A percentile compares a stretch with the other conserved stretches of the same genome.
Evolutionary conservation across 495 filamentous ascomycete species (phyloP).

Genomic region (Pyrenula massariospora): DNA sequence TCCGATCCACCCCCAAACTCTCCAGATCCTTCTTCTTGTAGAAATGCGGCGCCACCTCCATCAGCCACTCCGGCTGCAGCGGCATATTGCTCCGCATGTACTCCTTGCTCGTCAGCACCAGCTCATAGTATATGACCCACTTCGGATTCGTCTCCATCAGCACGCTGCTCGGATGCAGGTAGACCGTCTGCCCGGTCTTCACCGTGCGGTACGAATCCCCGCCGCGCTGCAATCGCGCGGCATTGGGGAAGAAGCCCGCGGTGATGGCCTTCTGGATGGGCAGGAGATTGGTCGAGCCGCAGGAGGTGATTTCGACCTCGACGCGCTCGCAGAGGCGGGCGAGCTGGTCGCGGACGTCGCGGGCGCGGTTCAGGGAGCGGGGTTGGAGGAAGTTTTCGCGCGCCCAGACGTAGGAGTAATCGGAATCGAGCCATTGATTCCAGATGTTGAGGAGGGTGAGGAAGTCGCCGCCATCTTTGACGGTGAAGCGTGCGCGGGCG

Average conservation of each 20-base stretch:
- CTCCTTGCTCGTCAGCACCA: slow-evolving; percentile 88
- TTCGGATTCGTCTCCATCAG: slow-evolving; percentile 75
- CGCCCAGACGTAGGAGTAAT: slow-evolving; percentile 82
- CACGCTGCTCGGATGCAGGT: slow-evolving; percentile 76
- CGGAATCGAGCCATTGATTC: slow-evolving; percentile 92
- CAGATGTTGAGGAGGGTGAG: slow-evolving; percentile 87
- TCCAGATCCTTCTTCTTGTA: slow-evolving; percentile 92
- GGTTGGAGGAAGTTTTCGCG: slow-evolving; percentile 93
- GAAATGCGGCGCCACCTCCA: slow-evolving; percentile 89
- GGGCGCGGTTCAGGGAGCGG: slow-evolving; percentile 69
- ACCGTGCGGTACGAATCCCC: slow-evolving; percentile 92
- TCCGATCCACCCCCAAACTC: slow-evolving; percentile 63
- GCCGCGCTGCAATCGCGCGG: slow-evolving; percentile 70
- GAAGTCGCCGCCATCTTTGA: slow-evolving; percentile 89
- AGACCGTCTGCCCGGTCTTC: slow-evolving; percentile 83
- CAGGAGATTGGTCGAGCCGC: slow-evolving; percentile 55
- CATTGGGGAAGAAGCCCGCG: slow-evolving; percentile 90
- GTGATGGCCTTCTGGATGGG: slow-evolving; percentile 83
- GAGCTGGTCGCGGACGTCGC: slow-evolving; percentile 90
- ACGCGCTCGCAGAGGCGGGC: slow-evolving; percentile 90
- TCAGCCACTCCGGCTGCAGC: slow-evolving; percentile 72
- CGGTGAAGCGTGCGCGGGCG: slow-evolving; percentile 82
- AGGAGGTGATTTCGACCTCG: slow-evolving; percentile 63
- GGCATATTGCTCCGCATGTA: slow-evolving; percentile 87
- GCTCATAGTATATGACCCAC: slow-evolving; percentile 84